Evolutionary conservation across 768 basidiomycete species (phyloP), one percentile per base, ranked within the genome.

Genomic region (Termitomyces bulborhizus): DNA sequence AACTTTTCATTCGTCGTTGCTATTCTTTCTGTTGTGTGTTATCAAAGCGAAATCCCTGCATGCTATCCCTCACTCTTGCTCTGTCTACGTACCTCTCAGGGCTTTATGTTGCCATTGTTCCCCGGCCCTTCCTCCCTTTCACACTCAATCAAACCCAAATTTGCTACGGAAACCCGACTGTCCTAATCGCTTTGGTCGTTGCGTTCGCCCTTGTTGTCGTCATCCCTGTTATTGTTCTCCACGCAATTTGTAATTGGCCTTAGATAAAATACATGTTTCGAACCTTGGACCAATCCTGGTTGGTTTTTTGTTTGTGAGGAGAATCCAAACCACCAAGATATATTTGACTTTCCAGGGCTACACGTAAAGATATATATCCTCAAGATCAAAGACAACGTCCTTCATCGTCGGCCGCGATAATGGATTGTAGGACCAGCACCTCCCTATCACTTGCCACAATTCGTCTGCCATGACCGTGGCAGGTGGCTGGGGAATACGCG

Each of bases 121-220:
- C 27, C 32, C 44, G 44, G 16, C 40, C 42, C 41, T 40, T 43
- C 26, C 42, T 24, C 46, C 49, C 46, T 21, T 42, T 53, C 21
- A 53, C 51, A 42, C 13, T 29, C 47, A 53, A 32, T 32, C 34
- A n/a, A 53, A 47, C 37, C 29, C 45, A 50, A 53, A 50, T 42
- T 56, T 50, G 51, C 32, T 58, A 39, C 53, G 59, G 55, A 58
- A 56, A 60, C 51, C 57, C 46, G 46, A 41, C 46, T 62, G 39
- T 47, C 43, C 15, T 45, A 50, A 29, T 53, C 29, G 54, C 52
- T 58, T 54, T 51, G 27, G 46, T 57, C 48, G 37, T 51, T 49
- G 37, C 45, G 21, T 32, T 56, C 47, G 27, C 53, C 49, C 21
- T 58, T 43, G 44, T 50, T 40, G 27, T 62, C 42, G 26, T 55